These are phyloP conservation scores for Ballota nigra DNA, from an alignment of 257 asterid genomes.

Conservation along the genomic window DNA sequence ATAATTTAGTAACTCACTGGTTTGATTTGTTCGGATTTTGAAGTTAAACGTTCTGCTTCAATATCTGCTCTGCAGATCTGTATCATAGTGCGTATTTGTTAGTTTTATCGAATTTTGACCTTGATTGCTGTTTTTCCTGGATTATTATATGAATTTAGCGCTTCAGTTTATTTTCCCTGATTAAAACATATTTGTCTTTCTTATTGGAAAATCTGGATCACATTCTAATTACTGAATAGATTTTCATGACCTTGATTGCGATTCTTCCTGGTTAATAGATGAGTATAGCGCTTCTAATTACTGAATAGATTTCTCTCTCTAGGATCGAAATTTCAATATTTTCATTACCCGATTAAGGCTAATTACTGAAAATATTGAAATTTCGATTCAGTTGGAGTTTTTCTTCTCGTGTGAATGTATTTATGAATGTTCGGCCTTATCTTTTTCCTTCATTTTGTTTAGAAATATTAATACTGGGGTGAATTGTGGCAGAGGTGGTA, in stretches of 20 bases:
- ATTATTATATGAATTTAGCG: not conserved
- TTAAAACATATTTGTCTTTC: too few relatives aligned
- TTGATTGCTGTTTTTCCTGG: not conserved
- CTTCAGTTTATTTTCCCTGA: too few relatives aligned
- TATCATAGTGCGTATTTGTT: too few relatives aligned
- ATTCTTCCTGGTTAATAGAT: not conserved
- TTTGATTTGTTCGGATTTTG: not conserved
- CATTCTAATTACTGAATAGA: too few relatives aligned
- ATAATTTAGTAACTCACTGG: not conserved
- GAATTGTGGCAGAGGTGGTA: conserved; percentile 51
- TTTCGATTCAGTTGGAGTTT: not conserved
- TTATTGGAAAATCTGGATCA: too few relatives aligned
- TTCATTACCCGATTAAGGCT: too few relatives aligned
- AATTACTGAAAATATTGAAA: too few relatives aligned
- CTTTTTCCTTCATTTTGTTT: not conserved
- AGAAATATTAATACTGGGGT: not conserved
- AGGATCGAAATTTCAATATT: too few relatives aligned
- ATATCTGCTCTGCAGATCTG: not conserved
- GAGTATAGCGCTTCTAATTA: not conserved
- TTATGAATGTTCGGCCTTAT: not conserved
- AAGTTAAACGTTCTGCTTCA: not conserved
- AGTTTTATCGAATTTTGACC: not conserved
- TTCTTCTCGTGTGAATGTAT: not conserved
- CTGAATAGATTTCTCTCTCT: too few relatives aligned
- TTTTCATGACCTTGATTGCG: not conserved